Evolutionary conservation across 306 rosid species (phyloP).

Genomic region (Abrus pulchellus): DNA sequence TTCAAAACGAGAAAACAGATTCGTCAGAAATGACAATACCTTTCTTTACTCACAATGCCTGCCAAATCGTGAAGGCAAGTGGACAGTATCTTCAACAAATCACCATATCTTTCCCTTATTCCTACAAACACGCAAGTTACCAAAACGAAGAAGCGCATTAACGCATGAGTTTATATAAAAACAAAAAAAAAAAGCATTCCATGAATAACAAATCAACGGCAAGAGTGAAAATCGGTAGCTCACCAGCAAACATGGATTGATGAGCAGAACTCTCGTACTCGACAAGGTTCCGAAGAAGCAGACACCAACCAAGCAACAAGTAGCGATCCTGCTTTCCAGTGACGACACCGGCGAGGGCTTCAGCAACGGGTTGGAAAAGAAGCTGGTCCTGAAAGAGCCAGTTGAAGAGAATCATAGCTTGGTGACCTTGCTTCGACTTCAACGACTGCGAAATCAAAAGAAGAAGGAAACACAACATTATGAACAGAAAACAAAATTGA

Average conservation of each 20-base stretch:
- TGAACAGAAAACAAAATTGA: not conserved
- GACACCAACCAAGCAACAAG: slow-evolving; percentile 85
- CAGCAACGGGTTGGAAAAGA: slow-evolving; percentile 61
- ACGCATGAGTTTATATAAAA: not conserved
- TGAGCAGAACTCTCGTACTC: slow-evolving; percentile 60
- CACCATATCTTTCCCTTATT: slow-evolving; percentile 67
- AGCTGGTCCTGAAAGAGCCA: slow-evolving; percentile 85
- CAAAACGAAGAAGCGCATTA: not conserved
- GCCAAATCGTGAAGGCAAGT: slow-evolving; percentile 63
- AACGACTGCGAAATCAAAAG: slow-evolving; percentile 53
- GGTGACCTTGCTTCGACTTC: slow-evolving; percentile 76
- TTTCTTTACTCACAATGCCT: slow-evolving; percentile 63
- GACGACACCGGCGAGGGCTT: slow-evolving; percentile 64
- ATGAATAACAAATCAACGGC: not conserved
- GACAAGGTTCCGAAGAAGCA: slow-evolving; percentile 68
- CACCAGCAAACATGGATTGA: slow-evolving; percentile 67
- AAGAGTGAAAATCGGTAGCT: slow-evolving; percentile 1
- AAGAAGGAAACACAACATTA: not conserved
- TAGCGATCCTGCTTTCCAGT: slow-evolving; percentile 71
- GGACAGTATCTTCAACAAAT: slow-evolving; percentile 67
- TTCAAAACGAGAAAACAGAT: slow-evolving; percentile 9
- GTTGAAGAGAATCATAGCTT: slow-evolving; percentile 70
- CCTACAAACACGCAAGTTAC: slow-evolving; percentile 59
- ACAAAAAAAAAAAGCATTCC: not conserved
- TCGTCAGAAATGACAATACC: slow-evolving; percentile 58